Base-by-base conservation (phyloP, 768 basidiomycete genomes). In the Vishniacozyma victoriae region DNA sequence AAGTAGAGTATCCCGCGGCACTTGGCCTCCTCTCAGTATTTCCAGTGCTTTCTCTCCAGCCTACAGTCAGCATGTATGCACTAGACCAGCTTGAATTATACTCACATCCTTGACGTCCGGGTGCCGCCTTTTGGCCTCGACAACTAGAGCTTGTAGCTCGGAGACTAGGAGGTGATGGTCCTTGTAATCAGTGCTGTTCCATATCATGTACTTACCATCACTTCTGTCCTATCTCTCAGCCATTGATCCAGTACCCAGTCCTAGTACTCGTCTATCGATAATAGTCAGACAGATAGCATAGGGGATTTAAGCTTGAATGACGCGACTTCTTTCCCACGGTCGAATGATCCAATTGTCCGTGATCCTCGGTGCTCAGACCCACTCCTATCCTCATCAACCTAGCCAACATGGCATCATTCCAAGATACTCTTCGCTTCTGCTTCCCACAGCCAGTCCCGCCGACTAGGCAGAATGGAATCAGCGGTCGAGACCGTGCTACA, bases 71-170 rank as follows among this genome's bases (percentile, higher is more conserved):
- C 13, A 5, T 18, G 35, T 41, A 11, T 47, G 25, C 24, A 41
- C 44, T 24, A 22, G 26, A 19, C n/a, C 15, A 44, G 22, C 15
- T 11, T 33, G 36, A 12, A 31, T n/a, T n/a, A n/a, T 23, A 35
- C 71, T 65, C 69, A 91, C 90, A 80, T 93, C 91, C 66, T 87
- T 85, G 59, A 95, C 87, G 69, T 95, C 91, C 18, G 89, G 87
- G 71, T 92, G 84, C 60, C 86, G 87, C 51, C 91, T 76, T 60
- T 83, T 79, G 20, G 87, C 88, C 75, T 93, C 92, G 61, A 84
- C 87, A 7, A 88, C 82, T 57, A 96, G 73, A 31, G 90, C 85
- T 85, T 71, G 66, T 4, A 71, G 64, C 50, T 74, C 72, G 19
- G 62, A 61, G 1, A 72, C 60, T 23, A 74, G 67, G 13, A 72